Percentiles rank a stretch among this genome's conserved stretches.
Conservation (phyloP, 2,329 filamentous ascomycete genomes). For the Aspergillus udagawae region DNA sequence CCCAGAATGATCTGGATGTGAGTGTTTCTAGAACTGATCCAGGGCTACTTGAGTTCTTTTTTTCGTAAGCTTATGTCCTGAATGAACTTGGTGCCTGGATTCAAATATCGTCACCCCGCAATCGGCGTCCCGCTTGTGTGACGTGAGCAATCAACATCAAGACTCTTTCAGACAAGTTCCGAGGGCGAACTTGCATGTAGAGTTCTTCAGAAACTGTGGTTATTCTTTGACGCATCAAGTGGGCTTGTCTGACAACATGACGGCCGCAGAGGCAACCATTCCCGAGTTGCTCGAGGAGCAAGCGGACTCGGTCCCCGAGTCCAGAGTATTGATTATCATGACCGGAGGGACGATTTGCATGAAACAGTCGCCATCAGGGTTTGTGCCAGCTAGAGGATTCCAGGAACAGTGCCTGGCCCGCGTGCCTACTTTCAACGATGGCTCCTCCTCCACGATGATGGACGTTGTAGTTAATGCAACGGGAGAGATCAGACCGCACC, state of each 20-base stretch:
- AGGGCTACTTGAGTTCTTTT: neutral
- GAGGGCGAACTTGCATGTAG: neutral
- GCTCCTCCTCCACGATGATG: slow-evolving; percentile 54
- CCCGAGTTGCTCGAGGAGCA: slow-evolving; percentile 20
- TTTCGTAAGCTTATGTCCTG: neutral
- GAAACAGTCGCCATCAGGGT: slow-evolving; percentile 73
- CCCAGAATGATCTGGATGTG: neutral
- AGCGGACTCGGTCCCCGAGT: slow-evolving; percentile 56
- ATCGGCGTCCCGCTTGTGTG: neutral
- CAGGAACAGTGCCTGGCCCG: slow-evolving; percentile 77
- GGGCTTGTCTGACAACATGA: slow-evolving; percentile 14
- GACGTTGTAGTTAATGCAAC: slow-evolving; percentile 52
- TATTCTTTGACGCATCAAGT: neutral
- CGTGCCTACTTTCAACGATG: slow-evolving; percentile 81
- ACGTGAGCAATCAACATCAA: neutral
- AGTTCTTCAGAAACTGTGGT: neutral
- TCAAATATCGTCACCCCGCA: neutral
- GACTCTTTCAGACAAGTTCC: neutral
- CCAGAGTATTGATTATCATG: slow-evolving; percentile 82
- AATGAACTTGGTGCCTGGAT: neutral
- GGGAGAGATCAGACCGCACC: slow-evolving; percentile 50
- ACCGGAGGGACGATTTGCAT: slow-evolving; percentile 84
- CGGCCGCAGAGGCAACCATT: slow-evolving; percentile 13
- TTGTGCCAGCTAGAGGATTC: slow-evolving; percentile 77
- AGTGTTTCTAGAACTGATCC: neutral